A percentile compares a stretch with the other conserved stretches of the same genome.
phyloP scores from a whole-genome alignment of 768 basidiomycete genomes.

The Lactarius vividus region DNA sequence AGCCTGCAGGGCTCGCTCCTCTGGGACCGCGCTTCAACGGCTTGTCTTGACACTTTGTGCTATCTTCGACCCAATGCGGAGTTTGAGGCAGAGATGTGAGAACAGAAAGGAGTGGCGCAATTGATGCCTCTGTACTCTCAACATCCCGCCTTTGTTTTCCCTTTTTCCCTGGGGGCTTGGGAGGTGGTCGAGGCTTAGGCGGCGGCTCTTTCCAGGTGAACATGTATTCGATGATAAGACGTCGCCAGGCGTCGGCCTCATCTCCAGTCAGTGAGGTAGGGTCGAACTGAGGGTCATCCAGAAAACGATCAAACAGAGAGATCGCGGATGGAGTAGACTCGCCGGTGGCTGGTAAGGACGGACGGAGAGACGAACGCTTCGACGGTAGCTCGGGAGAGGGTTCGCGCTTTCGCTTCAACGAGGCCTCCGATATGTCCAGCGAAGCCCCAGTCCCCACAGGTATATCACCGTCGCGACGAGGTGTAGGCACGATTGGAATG shows the following conservation, averaged over 20 bases:
- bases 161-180: constrained; percentile 7
- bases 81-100: constrained; percentile 15
- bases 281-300: constrained; percentile 31
- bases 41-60: neutral
- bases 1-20: constrained; percentile 15
- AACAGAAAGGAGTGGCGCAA: constrained; percentile 1
- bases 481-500: constrained; percentile 43
- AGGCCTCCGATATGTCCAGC: constrained; percentile 18
- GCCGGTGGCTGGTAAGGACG: neutral
- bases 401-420: constrained; percentile 35
- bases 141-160: constrained; percentile 4
- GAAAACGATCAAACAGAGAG: constrained; percentile 29
- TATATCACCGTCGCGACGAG: neutral
- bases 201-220: constrained; percentile 39
- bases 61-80: constrained; percentile 21
- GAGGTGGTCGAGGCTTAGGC: neutral
- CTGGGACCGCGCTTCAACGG: neutral
- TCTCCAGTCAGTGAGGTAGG: constrained; percentile 40
- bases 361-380: constrained; percentile 27
- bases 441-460: neutral
- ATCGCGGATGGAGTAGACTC: neutral
- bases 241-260: constrained; percentile 55
- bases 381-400: constrained; percentile 27
- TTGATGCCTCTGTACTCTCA: neutral
- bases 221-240: constrained; percentile 53